These are phyloP conservation scores for Psidium guajava DNA, from an alignment of 345 rosid genomes.

Conservation along the genomic window DNA sequence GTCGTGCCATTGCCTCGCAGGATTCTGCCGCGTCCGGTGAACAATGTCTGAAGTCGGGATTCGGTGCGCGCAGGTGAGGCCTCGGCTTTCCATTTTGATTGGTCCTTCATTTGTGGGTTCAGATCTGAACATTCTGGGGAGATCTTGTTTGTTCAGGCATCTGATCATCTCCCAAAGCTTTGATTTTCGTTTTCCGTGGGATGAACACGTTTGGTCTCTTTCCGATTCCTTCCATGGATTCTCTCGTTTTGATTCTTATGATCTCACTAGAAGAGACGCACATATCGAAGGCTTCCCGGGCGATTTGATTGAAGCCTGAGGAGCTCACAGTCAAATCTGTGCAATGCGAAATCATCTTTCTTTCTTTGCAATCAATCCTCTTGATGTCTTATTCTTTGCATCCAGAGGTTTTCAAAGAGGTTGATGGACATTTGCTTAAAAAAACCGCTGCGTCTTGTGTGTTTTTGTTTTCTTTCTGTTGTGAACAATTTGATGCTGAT, in stretches of 20 bases:
- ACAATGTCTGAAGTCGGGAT: neutral
- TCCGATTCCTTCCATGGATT: neutral
- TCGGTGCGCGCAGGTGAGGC: neutral
- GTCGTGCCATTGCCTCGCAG: neutral
- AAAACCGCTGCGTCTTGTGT: neutral
- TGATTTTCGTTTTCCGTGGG: neutral
- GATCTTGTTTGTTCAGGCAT: neutral
- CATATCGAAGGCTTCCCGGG: neutral
- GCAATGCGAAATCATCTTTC: neutral
- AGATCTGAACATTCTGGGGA: neutral
- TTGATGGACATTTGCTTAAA: neutral
- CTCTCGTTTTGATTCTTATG: neutral
- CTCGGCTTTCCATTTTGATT: neutral
- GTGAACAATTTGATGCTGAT: neutral
- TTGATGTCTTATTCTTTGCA: neutral
- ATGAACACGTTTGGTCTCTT: neutral
- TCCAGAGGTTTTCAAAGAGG: neutral
- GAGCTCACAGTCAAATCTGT: neutral
- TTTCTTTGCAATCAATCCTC: neutral
- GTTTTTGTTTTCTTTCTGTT: neutral
- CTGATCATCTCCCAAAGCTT: neutral
- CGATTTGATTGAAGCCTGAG: neutral
- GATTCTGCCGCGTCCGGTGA: neutral
- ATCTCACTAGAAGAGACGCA: neutral
- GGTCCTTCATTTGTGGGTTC: neutral